A percentile compares a stretch with the other conserved stretches of the same genome.
These are phyloP conservation scores for Amaranthus tricolor DNA, from an alignment of 179 eudicot species.

Conservation along the genomic window DNA sequence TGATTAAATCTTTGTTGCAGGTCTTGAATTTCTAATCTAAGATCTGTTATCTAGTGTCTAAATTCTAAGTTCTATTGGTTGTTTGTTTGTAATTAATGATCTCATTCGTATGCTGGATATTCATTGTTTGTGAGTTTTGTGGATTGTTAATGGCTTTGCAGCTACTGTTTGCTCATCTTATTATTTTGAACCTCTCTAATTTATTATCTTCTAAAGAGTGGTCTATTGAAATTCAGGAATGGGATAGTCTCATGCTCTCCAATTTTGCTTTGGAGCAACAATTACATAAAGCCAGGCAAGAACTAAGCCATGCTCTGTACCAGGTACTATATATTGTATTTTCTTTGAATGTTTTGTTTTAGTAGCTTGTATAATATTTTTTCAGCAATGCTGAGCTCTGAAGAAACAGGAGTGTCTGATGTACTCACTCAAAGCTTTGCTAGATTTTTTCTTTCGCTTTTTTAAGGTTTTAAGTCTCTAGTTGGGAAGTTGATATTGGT, in stretches of 20 bases:
- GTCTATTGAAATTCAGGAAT: slow-evolving; percentile 54
- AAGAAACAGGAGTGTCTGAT: background rate
- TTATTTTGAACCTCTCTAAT: background rate
- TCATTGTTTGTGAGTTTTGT: background rate
- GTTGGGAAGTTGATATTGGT: background rate
- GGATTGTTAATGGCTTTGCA: too few species aligned
- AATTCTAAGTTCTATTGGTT: too few species aligned
- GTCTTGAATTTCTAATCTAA: background rate
- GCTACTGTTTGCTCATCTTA: background rate
- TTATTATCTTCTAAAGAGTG: slow-evolving; percentile 21
- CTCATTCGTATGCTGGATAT: background rate
- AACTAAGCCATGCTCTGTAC: slow-evolving; percentile 94
- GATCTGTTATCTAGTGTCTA: background rate
- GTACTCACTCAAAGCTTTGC: background rate
- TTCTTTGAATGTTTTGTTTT: background rate
- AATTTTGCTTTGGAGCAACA: slow-evolving; percentile 96
- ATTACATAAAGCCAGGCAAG: slow-evolving; percentile 93
- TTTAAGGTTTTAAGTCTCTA: background rate
- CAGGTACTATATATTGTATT: slow-evolving; percentile 51
- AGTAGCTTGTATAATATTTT: background rate
- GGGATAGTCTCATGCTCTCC: slow-evolving; percentile 98
- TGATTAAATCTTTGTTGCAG: background rate
- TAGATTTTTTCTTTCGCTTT: background rate
- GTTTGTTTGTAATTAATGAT: background rate
- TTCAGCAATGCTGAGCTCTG: background rate